Evolutionary conservation across 306 rosid species (phyloP), one percentile per base, ranked within the genome.

Genomic region (Trifolium subterraneum): DNA sequence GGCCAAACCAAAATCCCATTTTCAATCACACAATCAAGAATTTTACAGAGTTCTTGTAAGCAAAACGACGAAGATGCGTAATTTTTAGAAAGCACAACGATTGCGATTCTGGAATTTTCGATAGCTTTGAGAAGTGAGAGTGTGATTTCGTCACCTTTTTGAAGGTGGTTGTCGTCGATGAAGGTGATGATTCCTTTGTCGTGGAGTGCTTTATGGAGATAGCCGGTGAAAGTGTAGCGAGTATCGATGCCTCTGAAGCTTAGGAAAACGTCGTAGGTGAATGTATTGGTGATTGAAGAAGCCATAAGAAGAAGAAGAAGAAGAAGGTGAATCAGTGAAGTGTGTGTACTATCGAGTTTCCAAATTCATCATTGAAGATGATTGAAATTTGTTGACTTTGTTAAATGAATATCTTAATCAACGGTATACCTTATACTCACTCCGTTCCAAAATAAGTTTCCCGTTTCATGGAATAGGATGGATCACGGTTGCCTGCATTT

Each of bases 201-300:
- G 0, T 5, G 10, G 11, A 59, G 16, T 13, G 64, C 39, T 27
- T 59, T 27, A 5, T 8, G 3, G 38, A 59, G 64, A 27, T 29
- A 6, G 10, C 19, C 39, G n/a, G 19, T 59, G n/a, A 59, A 59
- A 4, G 10, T 8, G 10, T 59, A 15, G 39, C 39, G 64, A 5
- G 64, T 59, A 8, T 59, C 64, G n/a, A 3, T 13, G 19, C 64
- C 64, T 23, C 63, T 56, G n/a, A 59, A 59, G 11, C 64, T 25
- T 3, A 59, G 18, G 6, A 59, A 59, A 15, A 59, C 64, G 15
- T 59, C 39, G 64, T 59, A 27, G 19, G 10, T 27, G 64, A 59
- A 59, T 59, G 41, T 27, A 7, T 35, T 6, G 38, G 38, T 35
- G 38, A 35, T 35, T 35, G 42, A 60, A 8, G 66, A 15, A 14